Conservation (phyloP, 768 basidiomycete genomes). For the Dentipellis fragilis region DNA sequence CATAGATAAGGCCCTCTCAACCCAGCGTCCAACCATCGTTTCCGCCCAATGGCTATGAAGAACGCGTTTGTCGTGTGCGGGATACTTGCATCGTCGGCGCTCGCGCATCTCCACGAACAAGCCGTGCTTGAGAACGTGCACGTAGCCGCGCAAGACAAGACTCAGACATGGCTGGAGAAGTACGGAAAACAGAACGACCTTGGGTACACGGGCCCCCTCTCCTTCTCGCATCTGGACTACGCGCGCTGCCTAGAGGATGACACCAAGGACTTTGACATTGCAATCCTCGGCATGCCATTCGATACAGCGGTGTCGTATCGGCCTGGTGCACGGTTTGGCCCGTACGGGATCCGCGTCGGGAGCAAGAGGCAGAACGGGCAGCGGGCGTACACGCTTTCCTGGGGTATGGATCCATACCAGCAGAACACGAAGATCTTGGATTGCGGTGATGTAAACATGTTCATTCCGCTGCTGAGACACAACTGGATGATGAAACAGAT, state of each 20-base stretch:
- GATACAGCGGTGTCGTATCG: constrained; percentile 49
- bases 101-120: constrained; percentile 4
- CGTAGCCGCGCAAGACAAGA: background rate
- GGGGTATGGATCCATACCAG: constrained; percentile 58
- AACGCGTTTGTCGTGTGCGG: background rate
- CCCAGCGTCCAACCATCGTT: too few relatives aligned
- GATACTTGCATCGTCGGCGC: background rate
- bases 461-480: background rate
- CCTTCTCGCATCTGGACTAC: constrained; percentile 80
- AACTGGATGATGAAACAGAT: constrained; percentile 31
- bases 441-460: constrained; percentile 61
- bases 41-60: background rate
- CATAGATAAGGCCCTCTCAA: too few relatives aligned
- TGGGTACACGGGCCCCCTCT: constrained; percentile 67
- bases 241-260: constrained; percentile 57
- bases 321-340: constrained; percentile 78
- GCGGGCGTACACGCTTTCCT: constrained; percentile 61
- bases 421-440: constrained; percentile 55
- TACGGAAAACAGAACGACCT: constrained; percentile 72
- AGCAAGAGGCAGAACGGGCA: constrained; percentile 54
- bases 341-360: constrained; percentile 74
- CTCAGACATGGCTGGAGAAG: constrained; percentile 45
- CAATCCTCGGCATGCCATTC: constrained; percentile 72
- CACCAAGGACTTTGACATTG: constrained; percentile 53
- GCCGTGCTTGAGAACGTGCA: background rate